A percentile compares a stretch with the other conserved stretches of the same genome.
These are phyloP conservation scores for Malus hybrid DNA, from an alignment of 331 rosid genomes.

Conservation along the genomic window DNA sequence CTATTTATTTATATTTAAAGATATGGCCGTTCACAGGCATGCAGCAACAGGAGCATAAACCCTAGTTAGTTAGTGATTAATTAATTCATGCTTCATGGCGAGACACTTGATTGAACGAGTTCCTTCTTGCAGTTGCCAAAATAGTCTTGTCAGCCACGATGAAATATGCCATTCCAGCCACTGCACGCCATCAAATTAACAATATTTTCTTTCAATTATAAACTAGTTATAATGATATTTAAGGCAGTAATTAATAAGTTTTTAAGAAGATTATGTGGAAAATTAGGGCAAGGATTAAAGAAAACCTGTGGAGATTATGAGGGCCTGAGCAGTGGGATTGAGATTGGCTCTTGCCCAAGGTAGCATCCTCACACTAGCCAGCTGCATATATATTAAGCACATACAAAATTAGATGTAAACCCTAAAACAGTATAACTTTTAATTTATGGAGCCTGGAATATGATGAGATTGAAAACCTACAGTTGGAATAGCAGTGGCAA, in stretches of 20 bases:
- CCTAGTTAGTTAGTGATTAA: background rate
- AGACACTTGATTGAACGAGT: constrained; percentile 60
- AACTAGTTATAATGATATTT: background rate
- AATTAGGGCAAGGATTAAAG: background rate
- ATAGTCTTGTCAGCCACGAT: constrained; percentile 95
- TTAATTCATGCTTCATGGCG: constrained; percentile 26
- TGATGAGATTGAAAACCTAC: constrained; percentile 29
- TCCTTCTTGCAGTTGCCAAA: constrained; percentile 85
- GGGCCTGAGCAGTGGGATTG: constrained; percentile 94
- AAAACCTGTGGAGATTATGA: constrained; percentile 82
- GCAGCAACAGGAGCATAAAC: background rate
- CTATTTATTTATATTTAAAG: constrained; percentile 17
- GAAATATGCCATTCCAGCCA: constrained; percentile 92
- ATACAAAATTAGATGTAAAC: background rate
- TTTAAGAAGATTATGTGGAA: background rate
- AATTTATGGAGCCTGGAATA: background rate
- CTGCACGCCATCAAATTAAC: constrained; percentile 20
- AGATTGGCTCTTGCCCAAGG: constrained; percentile 98
- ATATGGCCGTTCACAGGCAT: too few species aligned
- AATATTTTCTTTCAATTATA: background rate
- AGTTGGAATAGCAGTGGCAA: constrained; percentile 96
- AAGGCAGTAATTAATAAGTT: too few species aligned
- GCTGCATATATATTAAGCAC: constrained; percentile 29
- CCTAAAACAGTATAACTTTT: too few species aligned
- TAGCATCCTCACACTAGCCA: constrained; percentile 90